phyloP scores from a whole-genome alignment of 495 filamentous ascomycete species.

The Monascus purpureus region DNA sequence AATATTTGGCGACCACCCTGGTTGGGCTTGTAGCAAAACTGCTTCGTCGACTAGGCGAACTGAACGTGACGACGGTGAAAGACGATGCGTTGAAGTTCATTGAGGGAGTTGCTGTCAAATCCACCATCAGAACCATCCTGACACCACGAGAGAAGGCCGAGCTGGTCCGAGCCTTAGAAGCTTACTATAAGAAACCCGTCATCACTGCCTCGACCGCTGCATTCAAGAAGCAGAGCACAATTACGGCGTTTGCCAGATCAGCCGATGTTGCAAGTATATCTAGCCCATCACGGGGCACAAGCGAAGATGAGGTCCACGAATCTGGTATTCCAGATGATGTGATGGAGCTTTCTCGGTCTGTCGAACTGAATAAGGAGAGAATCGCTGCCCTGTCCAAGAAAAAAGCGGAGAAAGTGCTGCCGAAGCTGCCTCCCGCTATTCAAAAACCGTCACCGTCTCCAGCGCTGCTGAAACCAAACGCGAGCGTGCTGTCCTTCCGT shows the following conservation, averaged over 20 bases:
- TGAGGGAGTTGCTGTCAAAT: constrained; percentile 43
- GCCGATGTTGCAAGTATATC: constrained; percentile 21
- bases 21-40: constrained; percentile 58
- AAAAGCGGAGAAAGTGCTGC: constrained; percentile 18
- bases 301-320: constrained; percentile 32
- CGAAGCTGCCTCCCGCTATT: constrained; percentile 21
- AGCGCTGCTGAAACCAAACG: constrained; percentile 22
- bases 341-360: constrained; percentile 30
- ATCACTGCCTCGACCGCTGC: constrained; percentile 30
- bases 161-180: constrained; percentile 62
- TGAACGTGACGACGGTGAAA: constrained; percentile 49
- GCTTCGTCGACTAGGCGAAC: constrained; percentile 54
- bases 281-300: constrained; percentile 12
- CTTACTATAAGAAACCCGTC: constrained; percentile 49
- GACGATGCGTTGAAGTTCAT: constrained; percentile 45
- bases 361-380: constrained; percentile 34
- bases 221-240: constrained; percentile 47
- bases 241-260: constrained; percentile 48
- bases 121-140: constrained; percentile 54
- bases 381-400: constrained; percentile 21
- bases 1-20: constrained; percentile 61
- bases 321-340: constrained; percentile 24
- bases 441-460: constrained; percentile 17
- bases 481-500: constrained; percentile 38
- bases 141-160: constrained; percentile 67